These are phyloP conservation scores for Pythium pyrilobum DNA, from an alignment of 352 stramenopile genomes.

Conservation along the genomic window DNA sequence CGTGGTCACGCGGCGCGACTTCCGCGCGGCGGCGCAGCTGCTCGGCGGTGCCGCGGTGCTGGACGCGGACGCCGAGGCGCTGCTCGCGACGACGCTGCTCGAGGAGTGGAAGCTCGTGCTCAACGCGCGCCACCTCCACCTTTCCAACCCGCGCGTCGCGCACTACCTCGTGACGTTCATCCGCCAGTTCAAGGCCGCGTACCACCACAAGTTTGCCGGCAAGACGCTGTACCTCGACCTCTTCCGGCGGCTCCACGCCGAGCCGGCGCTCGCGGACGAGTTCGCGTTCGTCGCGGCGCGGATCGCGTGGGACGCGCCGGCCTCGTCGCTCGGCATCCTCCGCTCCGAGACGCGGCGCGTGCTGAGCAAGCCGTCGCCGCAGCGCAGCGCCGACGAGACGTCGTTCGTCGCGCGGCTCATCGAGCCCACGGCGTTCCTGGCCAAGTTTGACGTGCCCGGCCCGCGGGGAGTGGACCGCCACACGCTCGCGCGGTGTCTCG, in stretches of 20 bases:
- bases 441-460: conserved; percentile 60
- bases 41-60: conserved; percentile 14
- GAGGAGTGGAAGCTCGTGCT: conserved; percentile 67
- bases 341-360: conserved; percentile 62
- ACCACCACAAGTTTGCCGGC: conserved; percentile 71
- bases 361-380: conserved; percentile 29
- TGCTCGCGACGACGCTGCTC: conserved; percentile 55
- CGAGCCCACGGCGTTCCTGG: conserved; percentile 48
- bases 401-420: conserved; percentile 55
- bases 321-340: conserved; percentile 59
- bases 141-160: conserved; percentile 63
- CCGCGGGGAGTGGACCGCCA: conserved; percentile 34
- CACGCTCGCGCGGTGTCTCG: conserved; percentile 46
- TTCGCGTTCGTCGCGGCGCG: conserved; percentile 51
- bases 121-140: conserved; percentile 52
- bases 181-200: conserved; percentile 69
- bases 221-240: conserved; percentile 74
- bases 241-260: conserved; percentile 50
- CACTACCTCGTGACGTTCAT: conserved; percentile 70
- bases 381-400: conserved; percentile 36
- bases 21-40: conserved; percentile 40
- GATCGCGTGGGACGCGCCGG: conserved; percentile 47
- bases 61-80: conserved; percentile 45
- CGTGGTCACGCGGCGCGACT: conserved; percentile 42
- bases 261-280: conserved; percentile 45